Evolutionary conservation across 2,329 filamentous ascomycete genomes (phyloP).

Genomic region (Lasiodiplodia sp.): DNA sequence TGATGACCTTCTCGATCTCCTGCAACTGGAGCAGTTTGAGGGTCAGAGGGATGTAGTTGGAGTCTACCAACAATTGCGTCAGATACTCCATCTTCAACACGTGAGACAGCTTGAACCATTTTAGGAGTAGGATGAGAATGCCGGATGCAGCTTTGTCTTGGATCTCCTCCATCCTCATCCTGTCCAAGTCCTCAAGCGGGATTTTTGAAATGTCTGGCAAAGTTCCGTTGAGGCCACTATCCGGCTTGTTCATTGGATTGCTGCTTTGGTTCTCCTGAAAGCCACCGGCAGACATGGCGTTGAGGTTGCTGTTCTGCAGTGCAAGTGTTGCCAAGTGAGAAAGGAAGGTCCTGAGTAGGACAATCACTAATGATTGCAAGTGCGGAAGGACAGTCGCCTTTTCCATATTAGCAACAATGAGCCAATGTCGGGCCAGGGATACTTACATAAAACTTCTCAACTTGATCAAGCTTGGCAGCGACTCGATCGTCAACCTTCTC

Average conservation of each 20-base stretch:
- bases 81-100: slow-evolving; percentile 96
- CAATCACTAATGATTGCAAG: slow-evolving; percentile 90
- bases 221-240: slow-evolving; percentile 40
- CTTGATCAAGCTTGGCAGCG: slow-evolving; percentile 61
- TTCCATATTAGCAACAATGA: slow-evolving; percentile 29
- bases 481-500: slow-evolving; percentile 58
- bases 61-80: slow-evolving; percentile 90
- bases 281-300: slow-evolving; percentile 46
- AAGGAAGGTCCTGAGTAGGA: slow-evolving; percentile 86
- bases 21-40: slow-evolving; percentile 94
- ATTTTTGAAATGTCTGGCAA: slow-evolving; percentile 35
- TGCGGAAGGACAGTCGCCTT: slow-evolving; percentile 80
- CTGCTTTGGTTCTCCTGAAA: slow-evolving; percentile 53
- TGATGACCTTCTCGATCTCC: slow-evolving; percentile 88
- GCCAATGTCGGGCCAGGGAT: not conserved
- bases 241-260: slow-evolving; percentile 39
- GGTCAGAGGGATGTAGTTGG: slow-evolving; percentile 91
- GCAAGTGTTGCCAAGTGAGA: slow-evolving; percentile 88
- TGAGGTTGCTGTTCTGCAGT: slow-evolving; percentile 57
- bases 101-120: slow-evolving; percentile 96
- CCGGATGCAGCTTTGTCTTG: slow-evolving; percentile 91
- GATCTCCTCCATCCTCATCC: slow-evolving; percentile 82
- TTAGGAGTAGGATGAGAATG: slow-evolving; percentile 83
- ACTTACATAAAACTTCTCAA: slow-evolving; percentile 87
- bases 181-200: slow-evolving; percentile 77